A percentile compares a stretch with the other conserved stretches of the same genome.
phyloP scores from a whole-genome alignment of 345 rosid species.

The Eucalyptus curtisii region DNA sequence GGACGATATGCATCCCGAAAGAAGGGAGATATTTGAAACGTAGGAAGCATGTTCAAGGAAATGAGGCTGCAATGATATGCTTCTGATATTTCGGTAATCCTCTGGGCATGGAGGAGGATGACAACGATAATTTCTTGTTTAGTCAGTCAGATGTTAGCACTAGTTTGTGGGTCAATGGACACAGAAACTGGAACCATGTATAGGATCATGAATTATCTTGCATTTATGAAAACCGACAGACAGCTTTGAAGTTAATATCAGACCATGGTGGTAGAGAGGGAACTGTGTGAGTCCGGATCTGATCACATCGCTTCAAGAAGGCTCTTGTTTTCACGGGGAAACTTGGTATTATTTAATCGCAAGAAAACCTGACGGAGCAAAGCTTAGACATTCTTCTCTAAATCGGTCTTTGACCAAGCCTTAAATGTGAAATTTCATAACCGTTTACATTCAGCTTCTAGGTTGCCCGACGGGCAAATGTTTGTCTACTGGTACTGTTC shows the following conservation, averaged over 20 bases:
- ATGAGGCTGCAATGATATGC: constrained; percentile 32
- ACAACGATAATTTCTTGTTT: constrained; percentile 31
- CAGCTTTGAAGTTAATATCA: constrained; percentile 32
- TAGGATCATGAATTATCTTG: constrained; percentile 47
- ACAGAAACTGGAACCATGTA: constrained; percentile 21
- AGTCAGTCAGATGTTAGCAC: constrained; percentile 45
- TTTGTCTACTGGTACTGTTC: background rate
- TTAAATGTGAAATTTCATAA: background rate
- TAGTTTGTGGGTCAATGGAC: constrained; percentile 31
- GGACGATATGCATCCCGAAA: constrained; percentile 26
- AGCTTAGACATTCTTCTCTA: background rate
- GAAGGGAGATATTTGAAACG: constrained; percentile 12
- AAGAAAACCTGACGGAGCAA: background rate
- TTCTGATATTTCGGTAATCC: constrained; percentile 36
- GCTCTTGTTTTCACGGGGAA: constrained; percentile 38
- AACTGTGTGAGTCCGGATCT: constrained; percentile 38
- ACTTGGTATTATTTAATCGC: constrained; percentile 16
- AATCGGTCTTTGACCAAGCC: background rate
- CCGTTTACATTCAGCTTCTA: background rate
- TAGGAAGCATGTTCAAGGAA: constrained; percentile 16
- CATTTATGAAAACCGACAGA: constrained; percentile 43
- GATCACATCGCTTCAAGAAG: constrained; percentile 47
- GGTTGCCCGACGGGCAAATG: background rate
- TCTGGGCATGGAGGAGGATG: constrained; percentile 42
- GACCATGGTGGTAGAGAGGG: constrained; percentile 22